A percentile compares a stretch with the other conserved stretches of the same genome.
These are phyloP conservation scores for Mycena indigotica DNA, from an alignment of 768 basidiomycete genomes.

Conservation along the genomic window DNA sequence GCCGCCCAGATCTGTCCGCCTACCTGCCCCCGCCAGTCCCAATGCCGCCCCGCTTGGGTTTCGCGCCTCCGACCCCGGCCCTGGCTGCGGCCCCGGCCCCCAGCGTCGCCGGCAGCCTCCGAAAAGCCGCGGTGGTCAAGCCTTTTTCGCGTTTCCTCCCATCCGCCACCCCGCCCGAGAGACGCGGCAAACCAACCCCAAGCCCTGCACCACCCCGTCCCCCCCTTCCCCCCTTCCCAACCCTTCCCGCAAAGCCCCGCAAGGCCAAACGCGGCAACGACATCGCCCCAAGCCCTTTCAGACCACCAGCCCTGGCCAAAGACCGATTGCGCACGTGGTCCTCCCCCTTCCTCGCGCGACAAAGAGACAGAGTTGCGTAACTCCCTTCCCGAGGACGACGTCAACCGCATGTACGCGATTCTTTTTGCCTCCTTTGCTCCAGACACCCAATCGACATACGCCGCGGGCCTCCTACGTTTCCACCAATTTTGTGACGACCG, in stretches of 20 bases:
- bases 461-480: constrained; percentile 36
- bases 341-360: constrained; percentile 24
- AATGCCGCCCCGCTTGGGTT: too few species aligned
- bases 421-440: constrained; percentile 24
- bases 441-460: constrained; percentile 32
- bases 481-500: constrained; percentile 39
- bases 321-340: constrained; percentile 26
- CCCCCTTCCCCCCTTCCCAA: neutral
- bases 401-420: constrained; percentile 1
- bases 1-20: too few species aligned
- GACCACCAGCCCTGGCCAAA: constrained; percentile 24
- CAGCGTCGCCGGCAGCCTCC: too few species aligned
- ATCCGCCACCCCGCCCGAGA: too few species aligned
- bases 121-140: too few species aligned
- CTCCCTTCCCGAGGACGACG: constrained; percentile 10
- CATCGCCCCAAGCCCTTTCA: constrained; percentile 5
- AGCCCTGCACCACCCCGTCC: neutral
- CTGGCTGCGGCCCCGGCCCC: too few species aligned
- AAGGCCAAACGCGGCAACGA: constrained; percentile 7
- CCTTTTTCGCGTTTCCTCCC: too few species aligned
- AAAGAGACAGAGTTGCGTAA: constrained; percentile 3
- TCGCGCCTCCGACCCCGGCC: too few species aligned
- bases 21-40: too few species aligned
- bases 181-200: constrained; percentile 4
- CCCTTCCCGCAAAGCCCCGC: constrained; percentile 3